Conservation (phyloP, 345 rosid species). For the Alliaria petiolata region DNA sequence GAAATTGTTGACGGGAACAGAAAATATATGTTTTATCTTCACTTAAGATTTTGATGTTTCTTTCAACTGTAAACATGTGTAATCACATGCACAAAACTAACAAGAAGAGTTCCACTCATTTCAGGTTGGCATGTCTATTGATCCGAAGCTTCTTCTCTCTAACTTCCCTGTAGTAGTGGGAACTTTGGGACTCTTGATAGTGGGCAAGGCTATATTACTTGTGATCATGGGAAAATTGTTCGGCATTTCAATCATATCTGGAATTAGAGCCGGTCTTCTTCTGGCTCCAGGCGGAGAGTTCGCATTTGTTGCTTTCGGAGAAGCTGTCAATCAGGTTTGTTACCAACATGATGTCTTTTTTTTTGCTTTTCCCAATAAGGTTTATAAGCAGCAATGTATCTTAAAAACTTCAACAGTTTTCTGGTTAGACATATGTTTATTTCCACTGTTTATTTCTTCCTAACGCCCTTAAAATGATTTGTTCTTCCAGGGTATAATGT, state of each 20-base stretch:
- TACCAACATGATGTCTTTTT: background rate
- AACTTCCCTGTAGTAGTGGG: conserved; percentile 82
- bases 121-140: conserved; percentile 99
- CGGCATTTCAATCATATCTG: conserved; percentile 85
- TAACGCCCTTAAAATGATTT: conserved; percentile 13
- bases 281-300: conserved; percentile 99
- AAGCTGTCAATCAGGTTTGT: conserved; percentile 94
- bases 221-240: conserved; percentile 69
- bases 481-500: conserved; percentile 83
- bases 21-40: background rate
- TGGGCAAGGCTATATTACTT: conserved; percentile 79
- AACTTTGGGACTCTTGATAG: conserved; percentile 74
- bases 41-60: background rate
- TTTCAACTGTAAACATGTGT: conserved; percentile 2
- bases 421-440: background rate
- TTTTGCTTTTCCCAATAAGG: background rate
- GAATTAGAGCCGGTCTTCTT: conserved; percentile 87
- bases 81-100: no score
- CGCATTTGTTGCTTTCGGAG: conserved; percentile 99
- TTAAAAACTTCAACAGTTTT: background rate
- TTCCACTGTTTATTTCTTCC: background rate
- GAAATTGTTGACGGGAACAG: background rate
- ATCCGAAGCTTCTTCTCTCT: conserved; percentile 89
- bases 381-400: background rate
- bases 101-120: conserved; percentile 24